Evolutionary conservation across 495 filamentous ascomycete species (phyloP), one percentile per base, ranked within the genome.

Genomic region (Neurospora sp.): DNA sequence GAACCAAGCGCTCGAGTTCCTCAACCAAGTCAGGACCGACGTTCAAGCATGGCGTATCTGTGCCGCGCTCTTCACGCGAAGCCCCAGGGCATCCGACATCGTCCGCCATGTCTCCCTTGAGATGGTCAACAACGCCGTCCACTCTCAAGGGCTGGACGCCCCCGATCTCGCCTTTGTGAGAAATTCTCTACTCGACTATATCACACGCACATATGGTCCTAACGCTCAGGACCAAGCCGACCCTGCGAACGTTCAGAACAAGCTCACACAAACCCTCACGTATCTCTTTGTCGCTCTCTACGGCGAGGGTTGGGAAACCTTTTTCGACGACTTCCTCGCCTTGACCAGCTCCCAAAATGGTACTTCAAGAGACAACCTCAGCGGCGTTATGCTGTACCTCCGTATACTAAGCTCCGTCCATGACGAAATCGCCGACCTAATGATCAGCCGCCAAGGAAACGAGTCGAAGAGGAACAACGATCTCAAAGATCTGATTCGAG

Each of bases 341-440:
- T 80, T 98, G 69, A 92, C 92, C 14, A 82, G 82, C 12, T 85
- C 87, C 71, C 87, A 87, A 12, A 84, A 84, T 45, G 83, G 83
- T 72, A 75, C 78, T 61, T 82, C 81, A 53, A 85, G 85, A 71
- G 89, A 95, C 78, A 97, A 97, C 81, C 79, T 87, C 68, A 76
- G 86, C 5, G 94, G 93, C 14, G 92, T 96, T 68, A 83, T 94
- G 41, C 88, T 99, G 74, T 99, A 97, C 82, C 86, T 99, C 44
- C 91, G 95, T 68, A 88, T 96, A 74, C 86, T 97, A 61, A 86
- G 89, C 78, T 93, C 93, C 45, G 89, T 99, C 44, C 96, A 99
- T 78, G 96, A 99, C 76, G 96, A 99, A 81, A 96, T 99, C 81
- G 96, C 94, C 68, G 96, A 99, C 84, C 87, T 93, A 39, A 83